Base-by-base conservation (phyloP, 2,329 filamentous ascomycete species). In the Sporothrix pallida region DNA sequence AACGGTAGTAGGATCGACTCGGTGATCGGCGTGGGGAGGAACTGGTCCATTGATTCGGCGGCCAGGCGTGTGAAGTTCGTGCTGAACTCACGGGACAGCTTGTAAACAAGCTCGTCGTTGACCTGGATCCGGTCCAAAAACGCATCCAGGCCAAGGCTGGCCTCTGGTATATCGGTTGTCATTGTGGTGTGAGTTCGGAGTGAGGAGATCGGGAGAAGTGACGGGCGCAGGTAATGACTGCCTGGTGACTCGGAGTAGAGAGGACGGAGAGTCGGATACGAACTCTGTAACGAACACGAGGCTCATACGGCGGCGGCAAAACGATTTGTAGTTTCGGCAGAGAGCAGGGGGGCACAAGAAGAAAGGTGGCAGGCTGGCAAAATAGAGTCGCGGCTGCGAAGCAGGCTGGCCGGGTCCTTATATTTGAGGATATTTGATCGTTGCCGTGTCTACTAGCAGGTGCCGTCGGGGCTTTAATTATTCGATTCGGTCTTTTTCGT, bases 11-110 rank as follows among this genome's bases (percentile, higher is more conserved):
- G 78, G 71, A 90, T 86, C 7, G 86, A 86, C 76, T 90, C 88
- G 3, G 87, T 87, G 76, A 91, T 89, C 65, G 89, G 89, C 2
- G 89, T 90, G 12, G 88, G 83, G 48, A 91, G 80, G 77, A 90
- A 91, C 78, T 90, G 88, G 54, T 86, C 81, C 26, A 80, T 74
- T 0, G 87, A 88, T 50, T 87, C 80, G 73, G 85, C 84, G 26
- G 89, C 86, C 63, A 91, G 81, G 7, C 81, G 78, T 26, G 79
- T 80, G 77, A 89, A 91, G 31, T 83, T 86, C 13, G 77, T 76
- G 70, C 83, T 80, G 60, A 91, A 84, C 68, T 83, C 83, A 52
- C 79, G 80, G 5, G 88, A 85, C 67, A 91, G 82, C 42, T 79
- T 77, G 75, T 85, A 80, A 50, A 87, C 82, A 67, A 81, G 85